These are phyloP conservation scores for Vitis hybrid DNA, from an alignment of 177 flowering plant genomes.

Conservation along the genomic window DNA sequence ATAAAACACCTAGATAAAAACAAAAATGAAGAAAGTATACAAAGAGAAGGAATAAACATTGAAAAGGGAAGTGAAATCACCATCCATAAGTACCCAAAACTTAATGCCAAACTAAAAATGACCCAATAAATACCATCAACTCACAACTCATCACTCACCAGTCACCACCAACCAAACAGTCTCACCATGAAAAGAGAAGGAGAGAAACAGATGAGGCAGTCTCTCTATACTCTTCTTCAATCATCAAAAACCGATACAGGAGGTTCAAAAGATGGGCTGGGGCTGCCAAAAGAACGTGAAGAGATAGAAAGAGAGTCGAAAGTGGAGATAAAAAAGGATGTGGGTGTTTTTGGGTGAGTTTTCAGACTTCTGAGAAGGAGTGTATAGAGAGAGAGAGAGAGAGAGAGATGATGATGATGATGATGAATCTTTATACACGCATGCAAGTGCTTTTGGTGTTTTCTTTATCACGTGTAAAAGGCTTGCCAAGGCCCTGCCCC, in stretches of 20 bases:
- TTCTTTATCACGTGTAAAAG: constrained; percentile 89
- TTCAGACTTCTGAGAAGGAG: constrained; percentile 14
- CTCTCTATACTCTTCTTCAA: not conserved
- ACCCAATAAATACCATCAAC: not conserved
- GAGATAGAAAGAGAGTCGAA: constrained; percentile 20
- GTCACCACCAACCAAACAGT: constrained; percentile 5
- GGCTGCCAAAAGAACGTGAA: constrained; percentile 18
- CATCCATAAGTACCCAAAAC: constrained; percentile 28
- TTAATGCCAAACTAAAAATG: constrained; percentile 18
- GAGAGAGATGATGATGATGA: constrained; percentile 32
- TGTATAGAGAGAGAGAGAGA: constrained; percentile 12
- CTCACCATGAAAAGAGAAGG: not conserved
- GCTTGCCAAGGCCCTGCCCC: constrained; percentile 27
- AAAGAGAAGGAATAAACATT: constrained; percentile 52
- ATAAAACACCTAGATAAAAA: constrained; percentile 42
- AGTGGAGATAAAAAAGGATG: constrained; percentile 18
- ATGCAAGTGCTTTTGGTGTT: constrained; percentile 68
- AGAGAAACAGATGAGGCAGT: not conserved
- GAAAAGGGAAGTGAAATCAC: constrained; percentile 44
- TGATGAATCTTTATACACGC: constrained; percentile 69
- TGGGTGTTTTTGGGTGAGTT: constrained; percentile 12
- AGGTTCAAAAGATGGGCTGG: not conserved
- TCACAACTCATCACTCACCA: constrained; percentile 15
- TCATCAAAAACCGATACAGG: constrained; percentile 1
- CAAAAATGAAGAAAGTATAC: constrained; percentile 34